Conservation (phyloP, 2,329 filamentous ascomycete species). For the Helminthosporium solani region DNA sequence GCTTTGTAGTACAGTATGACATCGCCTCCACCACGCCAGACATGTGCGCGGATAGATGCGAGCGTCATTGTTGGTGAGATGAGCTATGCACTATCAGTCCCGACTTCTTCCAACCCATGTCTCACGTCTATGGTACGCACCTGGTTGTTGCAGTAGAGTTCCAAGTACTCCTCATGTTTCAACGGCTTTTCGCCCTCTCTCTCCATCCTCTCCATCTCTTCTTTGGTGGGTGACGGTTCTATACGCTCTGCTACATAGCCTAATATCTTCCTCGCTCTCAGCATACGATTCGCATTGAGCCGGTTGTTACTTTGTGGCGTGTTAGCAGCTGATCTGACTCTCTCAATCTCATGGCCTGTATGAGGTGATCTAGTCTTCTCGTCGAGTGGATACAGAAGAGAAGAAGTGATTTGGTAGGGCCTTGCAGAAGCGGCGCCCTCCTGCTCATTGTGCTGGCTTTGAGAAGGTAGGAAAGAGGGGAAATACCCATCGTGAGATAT, state of each 20-base stretch:
- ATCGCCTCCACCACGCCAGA: conserved; percentile 95
- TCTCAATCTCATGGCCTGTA: background rate
- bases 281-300: conserved; percentile 94
- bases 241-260: conserved; percentile 91
- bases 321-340: conserved; percentile 25
- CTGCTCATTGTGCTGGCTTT: background rate
- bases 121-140: conserved; percentile 52
- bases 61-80: conserved; percentile 84
- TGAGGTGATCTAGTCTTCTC: too few relatives aligned
- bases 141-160: conserved; percentile 91
- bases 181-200: conserved; percentile 41
- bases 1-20: conserved; percentile 87
- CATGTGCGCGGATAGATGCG: conserved; percentile 85
- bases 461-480: conserved; percentile 17
- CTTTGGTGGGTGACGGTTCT: conserved; percentile 64
- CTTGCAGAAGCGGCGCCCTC: too few relatives aligned
- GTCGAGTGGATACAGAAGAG: too few relatives aligned
- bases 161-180: conserved; percentile 87
- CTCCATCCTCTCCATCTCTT: conserved; percentile 51
- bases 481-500: conserved; percentile 71
- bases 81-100: conserved; percentile 43
- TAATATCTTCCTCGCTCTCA: conserved; percentile 91
- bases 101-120: background rate
- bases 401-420: too few relatives aligned
- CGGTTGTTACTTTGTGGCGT: conserved; percentile 67